These are phyloP conservation scores for Gentiana dahurica DNA, from an alignment of 257 asterid genomes.

Conservation along the genomic window DNA sequence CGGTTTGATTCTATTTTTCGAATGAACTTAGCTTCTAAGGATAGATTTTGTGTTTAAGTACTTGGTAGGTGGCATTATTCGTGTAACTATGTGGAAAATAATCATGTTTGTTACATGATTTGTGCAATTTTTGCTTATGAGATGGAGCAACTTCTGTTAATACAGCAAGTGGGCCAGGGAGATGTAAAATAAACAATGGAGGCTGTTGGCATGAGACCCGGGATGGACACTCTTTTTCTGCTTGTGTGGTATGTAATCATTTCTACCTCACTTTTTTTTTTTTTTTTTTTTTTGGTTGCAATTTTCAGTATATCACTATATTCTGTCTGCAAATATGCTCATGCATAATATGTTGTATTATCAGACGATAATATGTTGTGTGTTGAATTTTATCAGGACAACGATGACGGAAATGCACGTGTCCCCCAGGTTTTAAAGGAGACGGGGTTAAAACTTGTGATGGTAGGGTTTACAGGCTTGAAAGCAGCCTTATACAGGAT, in stretches of 20 bases:
- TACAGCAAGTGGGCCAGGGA: conserved; percentile 56
- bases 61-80: not conserved
- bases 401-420: conserved; percentile 55
- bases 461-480: conserved; percentile 31
- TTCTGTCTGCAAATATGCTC: not conserved
- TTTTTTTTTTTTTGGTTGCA: no score
- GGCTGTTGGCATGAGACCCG: conserved; percentile 82
- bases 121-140: not conserved
- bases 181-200: conserved; percentile 75
- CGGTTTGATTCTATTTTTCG: not conserved
- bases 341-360: not conserved
- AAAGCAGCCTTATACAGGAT: not conserved
- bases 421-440: conserved; percentile 82
- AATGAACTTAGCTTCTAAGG: no score
- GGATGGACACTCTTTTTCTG: conserved; percentile 56
- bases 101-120: not conserved
- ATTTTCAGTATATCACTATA: no score
- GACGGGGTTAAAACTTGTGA: conserved; percentile 75
- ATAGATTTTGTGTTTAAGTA: no score
- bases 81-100: not conserved
- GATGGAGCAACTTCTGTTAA: not conserved
- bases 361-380: not conserved
- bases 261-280: not conserved
- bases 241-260: conserved; percentile 64
- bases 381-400: conserved; percentile 34